Percentiles rank a stretch among this genome's conserved stretches.
phyloP scores from a whole-genome alignment of 192 early-diverging fungal species.

The Backusella mclennaniae region DNA sequence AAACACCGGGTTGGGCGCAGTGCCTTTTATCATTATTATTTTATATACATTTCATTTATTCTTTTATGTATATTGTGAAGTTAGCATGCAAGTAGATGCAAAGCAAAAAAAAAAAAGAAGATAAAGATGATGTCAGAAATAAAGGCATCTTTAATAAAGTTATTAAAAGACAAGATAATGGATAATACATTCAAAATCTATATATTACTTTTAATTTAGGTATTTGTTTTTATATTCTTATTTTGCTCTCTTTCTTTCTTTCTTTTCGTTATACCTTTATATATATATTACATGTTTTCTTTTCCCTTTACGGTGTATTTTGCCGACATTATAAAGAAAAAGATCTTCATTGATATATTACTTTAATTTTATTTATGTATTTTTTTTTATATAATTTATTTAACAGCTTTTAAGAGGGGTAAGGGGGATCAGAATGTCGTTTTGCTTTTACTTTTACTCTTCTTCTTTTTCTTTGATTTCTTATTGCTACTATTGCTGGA shows the following conservation, averaged over 20 bases:
- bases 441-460: conserved; percentile 5
- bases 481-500: neutral
- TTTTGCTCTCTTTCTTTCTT: neutral
- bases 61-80: conserved; percentile 4
- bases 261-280: neutral
- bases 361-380: neutral
- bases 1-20: conserved; percentile 6
- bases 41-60: neutral
- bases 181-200: neutral
- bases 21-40: neutral
- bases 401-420: neutral
- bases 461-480: conserved; percentile 7
- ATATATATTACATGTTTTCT: neutral
- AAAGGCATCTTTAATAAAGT: neutral
- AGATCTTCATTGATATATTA: neutral
- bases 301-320: too few relatives aligned
- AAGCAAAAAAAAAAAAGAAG: neutral
- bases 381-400: neutral
- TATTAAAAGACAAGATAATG: neutral
- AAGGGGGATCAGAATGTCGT: neutral
- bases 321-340: neutral
- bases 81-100: neutral
- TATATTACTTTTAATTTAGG: neutral
- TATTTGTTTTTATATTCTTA: neutral
- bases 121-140: neutral